Evolutionary conservation across 2,329 filamentous ascomycete species (phyloP).

Genomic region (Colletotrichum agaves): DNA sequence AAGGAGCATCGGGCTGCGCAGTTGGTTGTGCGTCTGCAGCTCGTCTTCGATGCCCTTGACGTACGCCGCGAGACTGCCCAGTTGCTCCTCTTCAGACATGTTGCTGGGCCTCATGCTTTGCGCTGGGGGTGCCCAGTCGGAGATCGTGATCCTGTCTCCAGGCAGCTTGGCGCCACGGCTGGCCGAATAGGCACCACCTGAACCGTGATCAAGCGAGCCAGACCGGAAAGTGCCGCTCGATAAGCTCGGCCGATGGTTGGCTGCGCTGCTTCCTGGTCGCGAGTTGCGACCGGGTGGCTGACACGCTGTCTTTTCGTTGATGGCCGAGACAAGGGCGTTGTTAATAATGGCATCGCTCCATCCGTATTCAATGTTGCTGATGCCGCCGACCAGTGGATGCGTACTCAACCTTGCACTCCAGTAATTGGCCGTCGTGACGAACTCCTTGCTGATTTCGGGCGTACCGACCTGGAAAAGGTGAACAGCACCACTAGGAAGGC

Average conservation of each 20-base stretch:
- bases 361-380: slow-evolving; percentile 97
- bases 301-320: slow-evolving; percentile 57
- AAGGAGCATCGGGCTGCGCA: slow-evolving; percentile 86
- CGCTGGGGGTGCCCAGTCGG: slow-evolving; percentile 88
- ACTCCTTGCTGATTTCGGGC: slow-evolving; percentile 92
- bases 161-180: slow-evolving; percentile 71
- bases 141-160: slow-evolving; percentile 84
- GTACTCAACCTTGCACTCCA: slow-evolving; percentile 96
- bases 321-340: slow-evolving; percentile 62
- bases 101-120: slow-evolving; percentile 90
- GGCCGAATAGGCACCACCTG: slow-evolving; percentile 45
- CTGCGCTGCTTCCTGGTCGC: slow-evolving; percentile 63
- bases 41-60: slow-evolving; percentile 89
- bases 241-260: slow-evolving; percentile 54
- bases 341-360: slow-evolving; percentile 90
- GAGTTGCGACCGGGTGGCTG: slow-evolving; percentile 49
- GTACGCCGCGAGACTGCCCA: slow-evolving; percentile 79
- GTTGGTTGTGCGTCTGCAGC: slow-evolving; percentile 85
- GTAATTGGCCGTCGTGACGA: slow-evolving; percentile 94
- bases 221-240: slow-evolving; percentile 64
- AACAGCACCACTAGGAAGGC: slow-evolving; percentile 89
- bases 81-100: slow-evolving; percentile 82
- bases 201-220: slow-evolving; percentile 70
- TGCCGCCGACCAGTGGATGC: slow-evolving; percentile 89
- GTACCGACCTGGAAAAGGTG: slow-evolving; percentile 99